Evolutionary conservation across 148 eudicot genomes (phyloP).

Genomic region (Rhododendron vialii): DNA sequence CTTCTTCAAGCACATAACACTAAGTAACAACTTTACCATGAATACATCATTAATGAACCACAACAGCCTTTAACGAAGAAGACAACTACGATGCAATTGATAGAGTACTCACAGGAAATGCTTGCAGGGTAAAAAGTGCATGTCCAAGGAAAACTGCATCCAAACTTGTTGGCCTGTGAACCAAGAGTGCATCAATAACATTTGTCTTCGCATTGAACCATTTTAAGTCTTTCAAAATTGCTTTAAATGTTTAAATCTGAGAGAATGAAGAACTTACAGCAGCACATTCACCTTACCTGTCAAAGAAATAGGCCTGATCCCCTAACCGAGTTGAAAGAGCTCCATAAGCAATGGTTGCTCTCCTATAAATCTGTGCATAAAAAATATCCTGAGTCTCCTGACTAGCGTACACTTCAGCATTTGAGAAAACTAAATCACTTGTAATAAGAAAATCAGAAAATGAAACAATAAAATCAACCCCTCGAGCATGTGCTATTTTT

Average conservation of each 20-base stretch:
- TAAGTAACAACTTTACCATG: not conserved
- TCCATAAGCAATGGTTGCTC: slow-evolving; percentile 56
- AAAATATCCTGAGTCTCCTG: not conserved
- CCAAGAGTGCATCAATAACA: not conserved
- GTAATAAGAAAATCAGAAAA: not conserved
- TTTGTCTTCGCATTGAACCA: not conserved
- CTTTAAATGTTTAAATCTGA: not conserved
- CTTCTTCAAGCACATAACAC: not conserved
- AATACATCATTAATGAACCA: not conserved
- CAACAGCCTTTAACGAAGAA: not conserved
- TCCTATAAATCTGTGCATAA: slow-evolving; percentile 64
- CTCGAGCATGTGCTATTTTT: not conserved
- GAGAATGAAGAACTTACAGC: not conserved
- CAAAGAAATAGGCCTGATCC: slow-evolving; percentile 59
- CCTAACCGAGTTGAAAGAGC: slow-evolving; percentile 84
- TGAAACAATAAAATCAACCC: not conserved
- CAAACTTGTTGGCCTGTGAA: slow-evolving; percentile 83
- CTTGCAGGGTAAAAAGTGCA: slow-evolving; percentile 71
- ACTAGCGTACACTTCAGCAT: not conserved
- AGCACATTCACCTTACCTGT: slow-evolving; percentile 39
- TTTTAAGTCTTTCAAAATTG: not conserved
- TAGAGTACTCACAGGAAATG: slow-evolving; percentile 70
- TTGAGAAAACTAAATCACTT: not conserved
- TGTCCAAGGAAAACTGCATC: slow-evolving; percentile 91
- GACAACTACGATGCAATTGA: not conserved